Base-by-base conservation (phyloP, 306 rosid genomes). In the Neltuma alba region DNA sequence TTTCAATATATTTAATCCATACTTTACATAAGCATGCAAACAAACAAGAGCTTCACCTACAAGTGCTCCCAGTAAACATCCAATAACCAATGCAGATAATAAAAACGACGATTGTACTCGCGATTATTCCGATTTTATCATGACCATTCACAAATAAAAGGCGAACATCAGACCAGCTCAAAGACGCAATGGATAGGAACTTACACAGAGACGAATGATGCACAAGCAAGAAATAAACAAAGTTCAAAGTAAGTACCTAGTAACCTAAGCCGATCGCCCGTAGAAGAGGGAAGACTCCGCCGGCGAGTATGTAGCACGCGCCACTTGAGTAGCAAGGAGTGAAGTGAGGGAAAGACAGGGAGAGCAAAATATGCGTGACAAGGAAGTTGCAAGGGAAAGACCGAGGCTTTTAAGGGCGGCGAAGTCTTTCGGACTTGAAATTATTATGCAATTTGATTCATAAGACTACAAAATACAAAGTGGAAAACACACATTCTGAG, bases 41-140 rank as follows among this genome's bases (percentile, higher is more conserved):
- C 33, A 21, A 23, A 68, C 36, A 41, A 9, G 21, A 38, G 5
- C n/a, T n/a, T 41, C 23, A 2, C 21, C 5, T 11, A 41, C 16
- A 68, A 9, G 47, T 9, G 28, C 72, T 12, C 15, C 12, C 0
- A 1, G 13, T n/a, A 40, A 68, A 14, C 55, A 28, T 44, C 74
- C 75, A 16, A 41, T 18, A 42, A 28, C 60, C 58, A 70, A 70
- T 70, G 75, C 57, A 48, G 63, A 72, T 16, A 33, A 42, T 18
- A 12, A 31, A 50, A 21, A 48, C n/a, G 4, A 44, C 27, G 28
- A 27, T 15, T 15, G 23, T 5, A 23, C 15, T 16, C 7, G 42
- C 61, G 30, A 70, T 16, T 71, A 71, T 5, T 18, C 76, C 60
- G 30, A 71, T 47, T 71, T 41, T 16, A 47, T 13, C 7, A 27